Percentiles rank a stretch among this genome's conserved stretches.
Conservation (phyloP, 331 rosid genomes). For the Ulmus americana region DNA sequence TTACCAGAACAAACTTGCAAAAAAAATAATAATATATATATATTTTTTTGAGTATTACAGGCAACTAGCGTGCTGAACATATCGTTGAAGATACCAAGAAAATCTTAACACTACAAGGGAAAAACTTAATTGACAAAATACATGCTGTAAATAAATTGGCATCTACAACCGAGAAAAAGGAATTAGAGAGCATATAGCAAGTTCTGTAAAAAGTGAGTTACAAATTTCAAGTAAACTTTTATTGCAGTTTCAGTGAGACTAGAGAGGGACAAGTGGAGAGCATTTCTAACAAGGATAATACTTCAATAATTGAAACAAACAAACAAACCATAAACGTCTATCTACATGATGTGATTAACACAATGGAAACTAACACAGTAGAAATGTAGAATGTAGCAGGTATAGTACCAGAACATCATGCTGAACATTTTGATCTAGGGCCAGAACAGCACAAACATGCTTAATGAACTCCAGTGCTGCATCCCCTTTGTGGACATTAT, state of each 20-base stretch:
- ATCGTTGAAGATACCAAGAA: not conserved
- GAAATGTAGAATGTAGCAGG: constrained; percentile 8
- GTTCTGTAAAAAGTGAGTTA: not conserved
- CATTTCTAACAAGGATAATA: not conserved
- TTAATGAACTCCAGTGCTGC: constrained; percentile 85
- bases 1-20: constrained; percentile 12
- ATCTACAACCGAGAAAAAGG: too few relatives aligned
- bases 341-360: not conserved
- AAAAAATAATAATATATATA: not conserved
- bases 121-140: not conserved
- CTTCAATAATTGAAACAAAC: not conserved
- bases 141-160: not conserved
- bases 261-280: not conserved
- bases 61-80: too few relatives aligned
- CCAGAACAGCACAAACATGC: constrained; percentile 69
- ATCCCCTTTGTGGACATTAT: constrained; percentile 63
- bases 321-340: not conserved
- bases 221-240: not conserved
- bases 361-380: constrained; percentile 9
- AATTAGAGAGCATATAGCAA: not conserved
- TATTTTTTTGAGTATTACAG: too few relatives aligned
- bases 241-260: not conserved
- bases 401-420: constrained; percentile 70
- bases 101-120: not conserved
- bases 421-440: constrained; percentile 75